Evolutionary conservation across 2,329 filamentous ascomycete species (phyloP).

Genomic region (Colletotrichum musicola): DNA sequence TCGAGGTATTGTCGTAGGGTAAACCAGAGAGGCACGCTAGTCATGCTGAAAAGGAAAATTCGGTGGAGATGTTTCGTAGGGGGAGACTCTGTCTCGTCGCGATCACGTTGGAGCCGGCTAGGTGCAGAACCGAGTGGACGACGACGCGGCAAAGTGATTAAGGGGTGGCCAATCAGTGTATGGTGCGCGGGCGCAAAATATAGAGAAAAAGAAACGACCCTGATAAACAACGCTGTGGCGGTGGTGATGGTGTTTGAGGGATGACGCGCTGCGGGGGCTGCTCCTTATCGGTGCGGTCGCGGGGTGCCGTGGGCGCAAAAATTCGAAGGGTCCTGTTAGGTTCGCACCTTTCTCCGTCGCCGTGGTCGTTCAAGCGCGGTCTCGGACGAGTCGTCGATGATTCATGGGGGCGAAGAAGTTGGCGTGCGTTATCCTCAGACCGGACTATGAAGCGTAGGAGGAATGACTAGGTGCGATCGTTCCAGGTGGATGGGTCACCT

Average conservation of each 20-base stretch:
- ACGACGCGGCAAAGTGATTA: no score
- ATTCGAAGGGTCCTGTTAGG: constrained; percentile 3
- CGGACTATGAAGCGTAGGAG: neutral
- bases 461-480: constrained; percentile 22
- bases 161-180: no score
- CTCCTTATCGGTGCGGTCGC: neutral
- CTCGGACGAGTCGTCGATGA: constrained; percentile 22
- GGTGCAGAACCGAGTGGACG: no score
- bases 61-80: neutral
- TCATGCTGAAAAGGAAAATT: constrained; percentile 25
- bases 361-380: constrained; percentile 2
- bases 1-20: constrained; percentile 35
- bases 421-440: constrained; percentile 7
- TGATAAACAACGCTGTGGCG: neutral
- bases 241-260: neutral
- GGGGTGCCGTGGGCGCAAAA: neutral
- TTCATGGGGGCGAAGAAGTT: constrained; percentile 14
- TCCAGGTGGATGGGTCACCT: constrained; percentile 13
- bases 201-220: neutral
- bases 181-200: neutral
- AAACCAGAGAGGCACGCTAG: constrained; percentile 22
- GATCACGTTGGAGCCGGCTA: neutral
- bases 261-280: constrained; percentile 25
- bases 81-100: neutral
- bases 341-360: neutral